Conservation (phyloP, 169 alveolate species). For the Amoebophrya sp. region DNA sequence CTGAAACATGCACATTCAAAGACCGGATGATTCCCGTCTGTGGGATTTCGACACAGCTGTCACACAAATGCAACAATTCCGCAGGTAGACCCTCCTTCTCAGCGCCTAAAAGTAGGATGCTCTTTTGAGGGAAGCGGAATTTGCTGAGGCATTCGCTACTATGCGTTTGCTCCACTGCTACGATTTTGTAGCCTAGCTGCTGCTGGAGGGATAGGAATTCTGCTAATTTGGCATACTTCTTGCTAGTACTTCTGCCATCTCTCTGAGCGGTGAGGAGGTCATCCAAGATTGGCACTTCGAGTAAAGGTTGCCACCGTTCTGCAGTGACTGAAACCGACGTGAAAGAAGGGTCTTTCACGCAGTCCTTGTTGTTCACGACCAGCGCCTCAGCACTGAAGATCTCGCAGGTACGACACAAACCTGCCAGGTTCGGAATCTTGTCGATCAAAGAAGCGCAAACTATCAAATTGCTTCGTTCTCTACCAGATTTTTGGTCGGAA, state of each 20-base stretch:
- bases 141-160: constrained; percentile 59
- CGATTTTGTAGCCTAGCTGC: constrained; percentile 58
- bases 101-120: constrained; percentile 72
- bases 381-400: constrained; percentile 63
- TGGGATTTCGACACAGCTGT: background rate
- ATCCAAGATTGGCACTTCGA: constrained; percentile 59
- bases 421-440: constrained; percentile 82
- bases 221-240: constrained; percentile 17
- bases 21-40: constrained; percentile 68
- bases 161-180: constrained; percentile 82
- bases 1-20: constrained; percentile 87
- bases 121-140: constrained; percentile 67
- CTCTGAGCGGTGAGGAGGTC: background rate
- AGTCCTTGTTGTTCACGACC: constrained; percentile 52
- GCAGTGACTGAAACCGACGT: constrained; percentile 73
- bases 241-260: background rate
- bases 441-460: constrained; percentile 77
- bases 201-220: constrained; percentile 27
- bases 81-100: constrained; percentile 88
- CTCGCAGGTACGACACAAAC: constrained; percentile 82
- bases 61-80: constrained; percentile 55
- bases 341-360: constrained; percentile 63
- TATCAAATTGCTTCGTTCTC: constrained; percentile 65
- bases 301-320: constrained; percentile 80
- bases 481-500: no score